Evolutionary conservation across 345 rosid genomes (phyloP).

Genomic region (Syzygium aromaticum): DNA sequence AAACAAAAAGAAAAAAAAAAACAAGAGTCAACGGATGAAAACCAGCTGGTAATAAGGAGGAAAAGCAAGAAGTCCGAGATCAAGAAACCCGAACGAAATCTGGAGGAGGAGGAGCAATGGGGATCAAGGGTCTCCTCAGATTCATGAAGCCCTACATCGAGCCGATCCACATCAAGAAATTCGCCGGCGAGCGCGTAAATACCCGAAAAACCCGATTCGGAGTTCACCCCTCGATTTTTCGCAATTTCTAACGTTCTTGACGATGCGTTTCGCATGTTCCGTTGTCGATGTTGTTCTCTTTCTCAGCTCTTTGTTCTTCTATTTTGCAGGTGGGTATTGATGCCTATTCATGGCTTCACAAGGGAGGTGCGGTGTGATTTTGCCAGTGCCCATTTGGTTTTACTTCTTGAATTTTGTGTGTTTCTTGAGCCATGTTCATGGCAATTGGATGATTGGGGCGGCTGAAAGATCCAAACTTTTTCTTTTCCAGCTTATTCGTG

Average conservation of each 20-base stretch:
- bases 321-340: conserved; percentile 79
- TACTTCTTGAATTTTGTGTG: background rate
- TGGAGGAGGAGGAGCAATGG: conserved; percentile 26
- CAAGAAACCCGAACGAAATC: background rate
- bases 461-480: background rate
- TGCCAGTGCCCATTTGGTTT: background rate
- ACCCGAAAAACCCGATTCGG: background rate
- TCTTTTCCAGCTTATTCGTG: conserved; percentile 70
- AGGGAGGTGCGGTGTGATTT: conserved; percentile 48
- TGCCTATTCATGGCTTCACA: conserved; percentile 92
- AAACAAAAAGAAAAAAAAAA: background rate
- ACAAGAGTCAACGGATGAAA: background rate
- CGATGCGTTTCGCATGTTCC: background rate
- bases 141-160: conserved; percentile 79
- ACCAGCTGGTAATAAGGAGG: background rate
- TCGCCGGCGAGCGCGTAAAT: conserved; percentile 61
- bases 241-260: background rate
- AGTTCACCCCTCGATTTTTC: background rate
- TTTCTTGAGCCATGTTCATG: background rate
- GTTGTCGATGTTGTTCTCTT: too few species aligned
- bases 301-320: background rate
- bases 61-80: background rate
- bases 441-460: background rate
- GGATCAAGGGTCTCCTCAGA: conserved; percentile 80
- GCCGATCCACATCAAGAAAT: conserved; percentile 67